These are phyloP conservation scores for Gossypium longicalyx DNA, from an alignment of 345 rosid genomes.

Conservation along the genomic window DNA sequence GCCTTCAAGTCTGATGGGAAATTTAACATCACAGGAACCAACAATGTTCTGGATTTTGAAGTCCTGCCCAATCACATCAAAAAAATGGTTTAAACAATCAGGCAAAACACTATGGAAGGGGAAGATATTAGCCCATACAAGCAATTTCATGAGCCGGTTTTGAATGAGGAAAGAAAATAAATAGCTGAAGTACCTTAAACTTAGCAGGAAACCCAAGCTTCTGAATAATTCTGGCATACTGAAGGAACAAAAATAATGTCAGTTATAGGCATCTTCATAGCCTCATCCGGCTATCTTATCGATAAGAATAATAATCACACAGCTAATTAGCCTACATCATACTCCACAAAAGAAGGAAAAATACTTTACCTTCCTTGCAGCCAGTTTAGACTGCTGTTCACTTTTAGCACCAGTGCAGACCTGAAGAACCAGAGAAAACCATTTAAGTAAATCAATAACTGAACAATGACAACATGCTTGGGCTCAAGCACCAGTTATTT, in stretches of 20 bases:
- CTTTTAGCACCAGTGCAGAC: conserved; percentile 83
- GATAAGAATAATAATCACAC: conserved; percentile 2
- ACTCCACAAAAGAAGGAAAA: neutral
- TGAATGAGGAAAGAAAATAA: neutral
- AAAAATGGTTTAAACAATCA: neutral
- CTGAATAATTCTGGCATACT: conserved; percentile 78
- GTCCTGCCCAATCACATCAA: conserved; percentile 39
- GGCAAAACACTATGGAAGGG: neutral
- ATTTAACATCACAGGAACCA: conserved; percentile 81
- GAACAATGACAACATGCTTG: neutral
- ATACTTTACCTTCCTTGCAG: conserved; percentile 59
- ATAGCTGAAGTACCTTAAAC: conserved; percentile 47
- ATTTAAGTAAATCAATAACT: conserved; percentile 2
- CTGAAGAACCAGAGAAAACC: conserved; percentile 27
- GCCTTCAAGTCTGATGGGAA: conserved; percentile 78
- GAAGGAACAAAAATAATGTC: conserved; percentile 14
- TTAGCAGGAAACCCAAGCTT: conserved; percentile 78
- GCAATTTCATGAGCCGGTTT: neutral
- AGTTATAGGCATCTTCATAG: neutral
- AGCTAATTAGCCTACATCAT: neutral
- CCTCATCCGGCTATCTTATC: neutral
- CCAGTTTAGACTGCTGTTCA: conserved; percentile 65
- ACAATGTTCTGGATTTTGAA: conserved; percentile 82
- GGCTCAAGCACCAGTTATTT: neutral
- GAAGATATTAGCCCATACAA: neutral